Evolutionary conservation across 2,329 filamentous ascomycete species (phyloP).

Genomic region (Lasiodiplodia gonubiensis): DNA sequence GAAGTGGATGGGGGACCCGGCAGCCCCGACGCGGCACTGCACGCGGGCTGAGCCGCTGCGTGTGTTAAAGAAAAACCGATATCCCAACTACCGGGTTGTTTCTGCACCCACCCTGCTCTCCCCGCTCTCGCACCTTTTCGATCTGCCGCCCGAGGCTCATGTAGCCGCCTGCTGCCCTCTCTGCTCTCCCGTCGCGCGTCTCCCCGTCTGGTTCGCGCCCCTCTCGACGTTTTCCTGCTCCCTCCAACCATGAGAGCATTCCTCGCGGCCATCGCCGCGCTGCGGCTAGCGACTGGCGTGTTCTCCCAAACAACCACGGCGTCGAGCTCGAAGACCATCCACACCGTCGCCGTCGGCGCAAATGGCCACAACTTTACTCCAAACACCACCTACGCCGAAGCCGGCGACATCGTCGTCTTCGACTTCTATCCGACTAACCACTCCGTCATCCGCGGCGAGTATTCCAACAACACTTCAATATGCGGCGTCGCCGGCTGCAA

Average conservation of each 20-base stretch:
- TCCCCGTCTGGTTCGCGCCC: constrained; percentile 1
- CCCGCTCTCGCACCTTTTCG: background rate
- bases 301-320: background rate
- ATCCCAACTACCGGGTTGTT: constrained; percentile 3
- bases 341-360: constrained; percentile 47
- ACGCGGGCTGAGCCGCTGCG: constrained; percentile 4
- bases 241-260: constrained; percentile 1
- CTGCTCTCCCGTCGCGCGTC: background rate
- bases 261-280: background rate
- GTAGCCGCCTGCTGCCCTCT: background rate
- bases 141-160: constrained; percentile 5
- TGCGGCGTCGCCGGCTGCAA: constrained; percentile 32
- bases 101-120: background rate
- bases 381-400: constrained; percentile 41
- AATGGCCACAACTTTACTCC: constrained; percentile 45
- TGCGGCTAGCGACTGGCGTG: constrained; percentile 1
- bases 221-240: no score
- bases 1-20: constrained; percentile 1
- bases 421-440: constrained; percentile 51
- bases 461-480: constrained; percentile 30
- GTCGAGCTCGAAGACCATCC: constrained; percentile 28
- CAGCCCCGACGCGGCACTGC: background rate
- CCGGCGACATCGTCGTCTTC: constrained; percentile 47
- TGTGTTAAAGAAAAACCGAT: background rate
- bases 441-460: constrained; percentile 50